A percentile compares a stretch with the other conserved stretches of the same genome.
These are phyloP conservation scores for Fusarium vanettenii DNA, from an alignment of 2,329 filamentous ascomycete species.

Conservation along the genomic window DNA sequence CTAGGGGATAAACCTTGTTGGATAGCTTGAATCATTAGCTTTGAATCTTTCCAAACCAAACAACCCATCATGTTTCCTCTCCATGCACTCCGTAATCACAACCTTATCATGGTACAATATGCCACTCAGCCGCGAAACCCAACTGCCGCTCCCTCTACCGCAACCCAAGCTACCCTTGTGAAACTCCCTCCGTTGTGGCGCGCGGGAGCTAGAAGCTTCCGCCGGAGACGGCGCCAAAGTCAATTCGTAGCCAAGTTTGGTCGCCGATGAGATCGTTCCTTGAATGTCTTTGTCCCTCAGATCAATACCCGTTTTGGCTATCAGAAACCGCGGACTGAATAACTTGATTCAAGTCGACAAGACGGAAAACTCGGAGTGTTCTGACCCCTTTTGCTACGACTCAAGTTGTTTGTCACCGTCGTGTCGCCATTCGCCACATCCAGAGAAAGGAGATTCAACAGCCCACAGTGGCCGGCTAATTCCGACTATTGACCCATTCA, in stretches of 20 bases:
- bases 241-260: not conserved
- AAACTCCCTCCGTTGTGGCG: not conserved
- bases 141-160: not conserved
- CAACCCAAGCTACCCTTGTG: not conserved
- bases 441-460: not conserved
- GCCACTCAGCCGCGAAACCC: not conserved
- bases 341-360: not conserved
- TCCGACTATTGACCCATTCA: not conserved
- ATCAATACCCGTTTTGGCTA: not conserved
- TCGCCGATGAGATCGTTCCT: not conserved
- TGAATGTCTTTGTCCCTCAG: not conserved
- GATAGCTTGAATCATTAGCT: not conserved
- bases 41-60: not conserved
- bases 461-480: not conserved
- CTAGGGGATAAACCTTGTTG: conserved; percentile 39
- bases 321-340: not conserved
- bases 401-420: not conserved
- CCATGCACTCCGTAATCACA: not conserved
- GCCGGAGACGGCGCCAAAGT: not conserved
- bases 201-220: not conserved
- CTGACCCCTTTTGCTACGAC: not conserved
- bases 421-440: not conserved
- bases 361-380: not conserved
- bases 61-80: not conserved
- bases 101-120: not conserved